Evolutionary conservation across 495 filamentous ascomycete species (phyloP), one percentile per base, ranked within the genome.

Genomic region (Neurospora cerealis): DNA sequence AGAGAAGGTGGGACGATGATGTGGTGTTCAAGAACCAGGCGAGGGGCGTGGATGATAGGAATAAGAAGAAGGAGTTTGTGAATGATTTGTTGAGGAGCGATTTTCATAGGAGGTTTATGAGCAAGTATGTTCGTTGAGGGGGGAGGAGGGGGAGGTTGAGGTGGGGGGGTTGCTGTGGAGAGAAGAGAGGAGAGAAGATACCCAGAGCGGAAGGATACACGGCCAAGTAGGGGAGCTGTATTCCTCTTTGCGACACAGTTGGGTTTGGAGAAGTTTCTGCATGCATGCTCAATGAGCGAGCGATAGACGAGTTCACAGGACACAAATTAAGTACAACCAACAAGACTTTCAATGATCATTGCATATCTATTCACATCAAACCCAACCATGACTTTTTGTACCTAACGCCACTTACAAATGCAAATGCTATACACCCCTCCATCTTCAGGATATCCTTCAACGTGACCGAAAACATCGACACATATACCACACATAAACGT

Each of bases 11-110:
- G 96, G 96, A 99, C 77, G 96, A 99, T 74, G 96, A 99, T 84
- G 96, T 99, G n/a, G 94, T 99, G 21, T 99, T 99, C 84, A 97
- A 97, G 85, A 99, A 99, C 82, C 96, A 98, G 82, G 96, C 95
- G 40, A 88, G 96, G 66, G 96, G 96, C 4, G 97, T 94, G 11
- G 96, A 97, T 78, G 94, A 97, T 72, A 93, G 92, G 83, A 86
- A 87, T 69, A 94, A 95, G 84, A 91, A 89, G 82, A 96, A 94
- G 83, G 94, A 97, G 83, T 99, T 98, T 86, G 93, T 99, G 79
- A 99, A 99, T 79, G 96, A 99, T 84, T 85, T 98, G 79, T 84
- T 99, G 73, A 90, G 96, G 72, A 96, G 93, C 8, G 96, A 98
- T 81, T 99, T 99, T 81, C 96, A 99, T 84, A 96, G 95, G 83